Evolutionary conservation across 768 basidiomycete genomes (phyloP).

Genomic region (Leccinum rimulosum): DNA sequence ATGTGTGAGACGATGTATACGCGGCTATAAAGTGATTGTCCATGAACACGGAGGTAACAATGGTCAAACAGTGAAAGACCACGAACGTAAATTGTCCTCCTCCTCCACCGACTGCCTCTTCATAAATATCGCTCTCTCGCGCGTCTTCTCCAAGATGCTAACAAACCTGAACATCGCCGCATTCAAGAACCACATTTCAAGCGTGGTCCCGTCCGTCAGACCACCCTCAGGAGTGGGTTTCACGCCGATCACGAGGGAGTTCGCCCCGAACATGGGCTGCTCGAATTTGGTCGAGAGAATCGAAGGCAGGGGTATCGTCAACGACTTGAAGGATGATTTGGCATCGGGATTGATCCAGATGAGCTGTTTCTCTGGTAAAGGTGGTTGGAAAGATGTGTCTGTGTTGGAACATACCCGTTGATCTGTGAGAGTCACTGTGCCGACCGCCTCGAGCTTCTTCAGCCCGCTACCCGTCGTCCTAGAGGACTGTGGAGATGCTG

Average conservation of each 20-base stretch:
- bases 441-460: conserved; percentile 57
- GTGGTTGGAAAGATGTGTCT: conserved; percentile 4
- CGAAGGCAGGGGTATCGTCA: conserved; percentile 57
- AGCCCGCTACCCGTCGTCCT: conserved; percentile 55
- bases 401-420: conserved; percentile 52
- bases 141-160: conserved; percentile 69
- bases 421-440: conserved; percentile 65
- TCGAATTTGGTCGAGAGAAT: conserved; percentile 71
- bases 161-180: conserved; percentile 73
- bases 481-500: conserved; percentile 46
- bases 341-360: conserved; percentile 50
- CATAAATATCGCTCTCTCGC: conserved; percentile 76
- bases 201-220: conserved; percentile 58
- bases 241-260: conserved; percentile 65
- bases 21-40: conserved; percentile 19
- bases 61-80: conserved; percentile 1
- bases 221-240: conserved; percentile 68
- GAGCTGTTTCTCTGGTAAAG: conserved; percentile 43
- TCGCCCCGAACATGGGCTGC: conserved; percentile 70
- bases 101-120: conserved; percentile 48
- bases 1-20: conserved; percentile 26
- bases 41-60: background rate
- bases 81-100: conserved; percentile 33
- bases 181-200: conserved; percentile 67
- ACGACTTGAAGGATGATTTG: conserved; percentile 37